Evolutionary conservation across 495 filamentous ascomycete genomes (phyloP), one percentile per base, ranked within the genome.

Genomic region (Penicillium odoratum): DNA sequence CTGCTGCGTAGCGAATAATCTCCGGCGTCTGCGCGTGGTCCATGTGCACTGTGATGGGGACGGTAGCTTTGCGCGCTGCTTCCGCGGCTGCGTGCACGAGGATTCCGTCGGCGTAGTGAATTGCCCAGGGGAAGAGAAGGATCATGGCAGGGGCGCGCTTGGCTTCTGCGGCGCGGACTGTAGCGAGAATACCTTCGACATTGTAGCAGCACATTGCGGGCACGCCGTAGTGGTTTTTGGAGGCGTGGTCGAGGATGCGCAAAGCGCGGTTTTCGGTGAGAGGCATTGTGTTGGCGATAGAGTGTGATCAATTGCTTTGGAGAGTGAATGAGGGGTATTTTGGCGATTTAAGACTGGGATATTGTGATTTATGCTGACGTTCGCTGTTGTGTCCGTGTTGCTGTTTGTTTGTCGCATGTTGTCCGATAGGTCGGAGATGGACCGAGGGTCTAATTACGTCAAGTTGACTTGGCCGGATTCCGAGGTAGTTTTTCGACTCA

Each of bases 161-260:
- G 30, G 81, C 78, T 73, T 91, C 88, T 54, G 90, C 91, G 5
- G 90, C 91, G 62, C 81, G 84, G 54, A 95, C 86, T 1, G 86
- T 86, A 26, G 89, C 91, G 48, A 92, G 82, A 71, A 93, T 88
- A 63, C 85, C 85, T 77, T 93, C 89, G 66, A 91, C 81, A 78
- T 93, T 93, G 83, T 95, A 95, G 79, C 84, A 88, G 76, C 87
- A 91, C 83, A 91, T 88, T 58, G 83, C 88, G 2, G 88, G 83
- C 18, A 92, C 80, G 62, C 46, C 46, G 7, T 53, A 42, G 40
- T 44, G 51, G 51, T 53, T 53, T 42, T 29, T 70, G 53, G 81
- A 78, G 55, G 89, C 89, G 53, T 82, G 81, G 71, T 87, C 81
- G 64, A 92, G 83, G 69, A 92, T 86, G 60, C 74, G 63, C 68